A percentile compares a stretch with the other conserved stretches of the same genome.
These are phyloP conservation scores for Didymella lethalis DNA, from an alignment of 2,329 filamentous ascomycete genomes.

Conservation along the genomic window DNA sequence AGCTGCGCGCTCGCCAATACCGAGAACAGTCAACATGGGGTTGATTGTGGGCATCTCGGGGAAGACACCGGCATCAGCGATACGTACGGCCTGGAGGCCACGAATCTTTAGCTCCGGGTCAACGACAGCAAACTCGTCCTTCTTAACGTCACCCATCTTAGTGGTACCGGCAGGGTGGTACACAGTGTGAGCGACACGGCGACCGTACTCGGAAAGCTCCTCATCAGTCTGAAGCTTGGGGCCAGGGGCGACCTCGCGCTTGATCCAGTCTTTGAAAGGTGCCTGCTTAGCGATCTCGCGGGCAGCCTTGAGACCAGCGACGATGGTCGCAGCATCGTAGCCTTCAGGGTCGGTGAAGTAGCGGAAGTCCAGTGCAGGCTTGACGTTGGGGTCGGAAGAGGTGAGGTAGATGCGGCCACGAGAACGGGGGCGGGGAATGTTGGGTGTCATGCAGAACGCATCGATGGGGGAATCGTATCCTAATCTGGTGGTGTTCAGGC, in stretches of 20 bases:
- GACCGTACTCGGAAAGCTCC: conserved; percentile 81
- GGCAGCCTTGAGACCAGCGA: conserved; percentile 78
- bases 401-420: conserved; percentile 80
- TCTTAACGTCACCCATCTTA: conserved; percentile 80
- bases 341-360: conserved; percentile 89
- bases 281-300: conserved; percentile 76
- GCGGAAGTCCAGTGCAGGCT: conserved; percentile 85
- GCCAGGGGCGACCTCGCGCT: conserved; percentile 81
- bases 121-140: conserved; percentile 79
- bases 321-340: conserved; percentile 83
- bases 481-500: conserved; percentile 81
- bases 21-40: conserved; percentile 88
- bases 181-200: conserved; percentile 83
- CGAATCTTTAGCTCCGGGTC: conserved; percentile 75
- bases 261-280: conserved; percentile 84
- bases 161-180: conserved; percentile 91
- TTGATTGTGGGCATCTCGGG: conserved; percentile 87
- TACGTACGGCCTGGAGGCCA: conserved; percentile 75
- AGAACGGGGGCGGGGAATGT: conserved; percentile 83
- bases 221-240: conserved; percentile 77
- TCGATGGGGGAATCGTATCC: conserved; percentile 76
- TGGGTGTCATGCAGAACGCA: conserved; percentile 92
- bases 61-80: conserved; percentile 88
- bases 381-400: conserved; percentile 75
- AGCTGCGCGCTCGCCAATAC: conserved; percentile 81